These are phyloP conservation scores for Plantago rigida DNA, from an alignment of 305 asterid species.

Conservation along the genomic window DNA sequence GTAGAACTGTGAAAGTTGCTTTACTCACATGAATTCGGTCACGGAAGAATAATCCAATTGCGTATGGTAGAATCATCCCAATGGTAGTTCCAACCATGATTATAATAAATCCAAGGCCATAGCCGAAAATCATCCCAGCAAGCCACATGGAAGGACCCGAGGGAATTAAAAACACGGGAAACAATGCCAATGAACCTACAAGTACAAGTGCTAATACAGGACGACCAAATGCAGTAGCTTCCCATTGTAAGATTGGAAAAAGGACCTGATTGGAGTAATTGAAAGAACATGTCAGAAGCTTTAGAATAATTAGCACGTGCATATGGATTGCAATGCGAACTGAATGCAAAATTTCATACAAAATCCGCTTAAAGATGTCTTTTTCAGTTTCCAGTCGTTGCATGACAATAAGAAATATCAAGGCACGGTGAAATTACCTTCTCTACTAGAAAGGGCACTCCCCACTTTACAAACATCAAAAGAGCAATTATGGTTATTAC, in stretches of 20 bases:
- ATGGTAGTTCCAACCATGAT: constrained; percentile 58
- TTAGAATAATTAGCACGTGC: neutral
- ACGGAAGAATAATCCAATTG: constrained; percentile 61
- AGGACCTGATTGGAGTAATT: constrained; percentile 33
- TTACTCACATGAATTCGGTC: constrained; percentile 65
- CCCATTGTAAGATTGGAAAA: constrained; percentile 65
- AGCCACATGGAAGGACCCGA: constrained; percentile 86
- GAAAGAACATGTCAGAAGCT: neutral
- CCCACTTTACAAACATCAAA: constrained; percentile 53
- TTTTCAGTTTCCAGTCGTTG: constrained; percentile 1
- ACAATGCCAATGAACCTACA: constrained; percentile 55
- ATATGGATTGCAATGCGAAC: neutral
- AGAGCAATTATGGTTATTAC: constrained; percentile 29
- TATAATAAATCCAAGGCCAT: constrained; percentile 63
- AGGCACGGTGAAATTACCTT: constrained; percentile 41
- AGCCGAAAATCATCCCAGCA: constrained; percentile 84
- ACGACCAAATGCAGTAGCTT: constrained; percentile 59
- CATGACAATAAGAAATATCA: neutral
- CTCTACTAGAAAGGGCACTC: constrained; percentile 54
- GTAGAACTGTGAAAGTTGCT: constrained; percentile 1
- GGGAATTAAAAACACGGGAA: constrained; percentile 65
- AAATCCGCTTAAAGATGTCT: neutral
- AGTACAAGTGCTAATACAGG: constrained; percentile 56
- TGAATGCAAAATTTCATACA: neutral
- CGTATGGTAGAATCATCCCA: constrained; percentile 69